Base-by-base conservation (phyloP, 108 stramenopile genomes). In the Cyclostephanos tholiformis region DNA sequence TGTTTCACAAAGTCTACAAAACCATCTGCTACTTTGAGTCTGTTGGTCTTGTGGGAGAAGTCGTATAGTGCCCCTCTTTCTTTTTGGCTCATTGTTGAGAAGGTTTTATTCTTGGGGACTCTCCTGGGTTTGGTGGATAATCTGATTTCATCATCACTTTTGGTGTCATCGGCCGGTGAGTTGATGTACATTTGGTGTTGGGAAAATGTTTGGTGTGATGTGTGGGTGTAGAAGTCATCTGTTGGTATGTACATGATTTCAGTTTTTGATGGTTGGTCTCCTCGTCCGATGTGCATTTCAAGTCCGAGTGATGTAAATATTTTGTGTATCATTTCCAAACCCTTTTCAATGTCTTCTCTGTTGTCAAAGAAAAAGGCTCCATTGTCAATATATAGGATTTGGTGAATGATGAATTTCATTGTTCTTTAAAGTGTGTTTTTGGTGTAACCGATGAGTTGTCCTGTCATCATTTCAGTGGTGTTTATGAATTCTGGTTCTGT, bases 331-430 rank as follows among this genome's bases (percentile, higher is more conserved):
- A 69, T 19, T 1, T 69, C 39, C 22, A 57, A 0, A 9, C 60
- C 74, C 20, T 46, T 67, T 16, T 26, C 41, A 6, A 30, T 0
- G 6, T 75, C 66, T 4, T 19, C 53, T 38, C 55, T 23, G 7
- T 65, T 29, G 2, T 38, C n/a, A 32, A 75, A 67, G n/a, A 57
- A 7, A 48, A 73, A 73, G 0, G 63, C 39, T 16, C 72, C 63
- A 46, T 65, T 46, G 17, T 73, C 53, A 48, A 73, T 19, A 19
- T 46, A 73, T 29, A 73, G 51, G 0, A 63, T 53, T 51, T 72
- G 32, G n/a, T 48, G 26, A 51, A 72, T 26, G 35, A 12, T 6
- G n/a, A 30, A 20, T 5, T 11, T n/a, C 7, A 35, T 2, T 27
- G 29, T 8, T 16, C 25, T 41, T 46, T 26, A 6, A 32, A 39